Conservation (phyloP, 139 green algal genomes). For the Micromonas commoda region DNA sequence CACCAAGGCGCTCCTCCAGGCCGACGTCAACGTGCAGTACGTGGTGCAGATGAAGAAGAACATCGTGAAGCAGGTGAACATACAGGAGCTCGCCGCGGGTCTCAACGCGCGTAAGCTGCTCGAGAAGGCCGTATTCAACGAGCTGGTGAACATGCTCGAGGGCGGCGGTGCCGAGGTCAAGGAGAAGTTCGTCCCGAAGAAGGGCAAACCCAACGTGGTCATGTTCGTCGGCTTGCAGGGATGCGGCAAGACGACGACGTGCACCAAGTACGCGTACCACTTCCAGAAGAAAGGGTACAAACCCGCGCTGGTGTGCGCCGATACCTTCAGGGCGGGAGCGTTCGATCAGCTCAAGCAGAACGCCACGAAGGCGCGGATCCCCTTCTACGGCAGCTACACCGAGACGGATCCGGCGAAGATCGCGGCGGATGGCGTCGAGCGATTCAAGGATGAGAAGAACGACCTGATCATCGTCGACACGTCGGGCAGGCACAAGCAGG, state of each 20-base stretch:
- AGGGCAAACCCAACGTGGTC: slow-evolving; percentile 78
- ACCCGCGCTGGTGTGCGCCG: slow-evolving; percentile 90
- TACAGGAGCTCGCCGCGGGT: slow-evolving; percentile 73
- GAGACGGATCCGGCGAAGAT: slow-evolving; percentile 94
- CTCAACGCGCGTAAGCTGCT: slow-evolving; percentile 86
- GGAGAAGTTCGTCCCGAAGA: slow-evolving; percentile 58
- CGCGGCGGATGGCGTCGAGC: slow-evolving; percentile 77
- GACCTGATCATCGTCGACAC: slow-evolving; percentile 99
- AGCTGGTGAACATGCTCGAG: slow-evolving; percentile 45
- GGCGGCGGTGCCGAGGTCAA: background rate
- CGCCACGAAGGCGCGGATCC: slow-evolving; percentile 78
- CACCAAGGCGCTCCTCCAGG: slow-evolving; percentile 45
- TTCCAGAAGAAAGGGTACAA: slow-evolving; percentile 97
- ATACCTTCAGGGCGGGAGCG: slow-evolving; percentile 93
- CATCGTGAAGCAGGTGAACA: slow-evolving; percentile 86
- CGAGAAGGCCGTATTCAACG: slow-evolving; percentile 48
- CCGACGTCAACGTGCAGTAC: slow-evolving; percentile 80
- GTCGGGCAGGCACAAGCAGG: slow-evolving; percentile 90
- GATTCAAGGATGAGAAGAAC: slow-evolving; percentile 68
- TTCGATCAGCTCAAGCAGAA: slow-evolving; percentile 99
- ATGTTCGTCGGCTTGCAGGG: slow-evolving; percentile 98
- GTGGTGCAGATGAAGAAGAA: slow-evolving; percentile 65
- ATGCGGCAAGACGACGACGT: slow-evolving; percentile 96
- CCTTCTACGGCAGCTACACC: slow-evolving; percentile 74
- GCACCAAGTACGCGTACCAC: slow-evolving; percentile 87